Base-by-base conservation (phyloP, 345 rosid genomes). In the thale cress (Arabidopsis thaliana) region DNA sequence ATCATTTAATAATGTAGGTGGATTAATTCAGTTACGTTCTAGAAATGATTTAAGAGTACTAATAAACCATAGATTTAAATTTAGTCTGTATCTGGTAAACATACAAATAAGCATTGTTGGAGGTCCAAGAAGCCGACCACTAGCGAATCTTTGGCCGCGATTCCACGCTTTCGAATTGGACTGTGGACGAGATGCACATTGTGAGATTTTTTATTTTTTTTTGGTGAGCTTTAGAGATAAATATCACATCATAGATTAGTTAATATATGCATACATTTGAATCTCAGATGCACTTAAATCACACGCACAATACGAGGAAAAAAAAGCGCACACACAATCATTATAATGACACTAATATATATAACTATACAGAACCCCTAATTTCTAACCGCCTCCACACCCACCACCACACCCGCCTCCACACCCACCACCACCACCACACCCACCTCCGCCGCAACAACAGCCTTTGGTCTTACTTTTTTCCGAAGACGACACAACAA, bases 401-500 rank as follows among this genome's bases (percentile, higher is more conserved):
- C 70, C 70, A 24, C 69, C 20, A 0, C 72, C 72, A 2, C 72
- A 62, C n/a, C 50, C 50, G 5, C 50, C 22, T 7, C 72, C 72
- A 53, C 61, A 24, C 0, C 74, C 53, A 3, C 55, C 55, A 0
- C 74, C 65, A 8, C 65, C 50, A 0, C 58, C 10, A 33, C 32
- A n/a, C 0, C 32, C 30, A 9, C 55, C 41, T 1, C 44, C 48
- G 25, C 22, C 37, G 28, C 20, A 59, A 36, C 32, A 30, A 50
- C 60, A 22, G 5, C 40, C 59, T 24, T 20, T 45, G 36, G 36
- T 44, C 28, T 59, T 59, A 32, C 22, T 69, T 32, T 69, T 69
- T 69, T 7, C 23, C 4, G 71, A 66, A 14, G 58, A 59, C 36
- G 74, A 30, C 59, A 61, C 37, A 40, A 72, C 48, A 71, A 71